phyloP scores from a whole-genome alignment of 1,284 basidiomycete species.

The Lignosus rhinocerotis region DNA sequence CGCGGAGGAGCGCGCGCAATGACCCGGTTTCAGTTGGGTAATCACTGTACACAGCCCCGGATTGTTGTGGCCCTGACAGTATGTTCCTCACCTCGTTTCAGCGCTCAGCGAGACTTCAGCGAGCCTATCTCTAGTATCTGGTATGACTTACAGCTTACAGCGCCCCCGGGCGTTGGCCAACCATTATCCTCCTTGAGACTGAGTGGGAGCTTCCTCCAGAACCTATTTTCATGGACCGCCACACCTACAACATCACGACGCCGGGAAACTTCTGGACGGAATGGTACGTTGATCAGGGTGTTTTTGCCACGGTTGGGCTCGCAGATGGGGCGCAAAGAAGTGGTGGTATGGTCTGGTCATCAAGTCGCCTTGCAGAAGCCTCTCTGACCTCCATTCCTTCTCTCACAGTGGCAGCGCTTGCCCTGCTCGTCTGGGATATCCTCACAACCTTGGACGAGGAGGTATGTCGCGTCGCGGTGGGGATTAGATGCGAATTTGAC shows the following conservation, averaged over 20 bases:
- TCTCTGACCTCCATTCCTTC: not conserved
- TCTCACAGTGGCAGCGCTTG: constrained; percentile 39
- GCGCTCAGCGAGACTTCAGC: not conserved
- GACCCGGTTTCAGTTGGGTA: constrained; percentile 3
- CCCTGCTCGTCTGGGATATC: constrained; percentile 43
- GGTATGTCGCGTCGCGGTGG: constrained; percentile 23
- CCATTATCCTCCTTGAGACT: not conserved
- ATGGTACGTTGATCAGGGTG: constrained; percentile 5
- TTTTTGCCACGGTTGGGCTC: constrained; percentile 13
- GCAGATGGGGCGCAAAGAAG: constrained; percentile 16
- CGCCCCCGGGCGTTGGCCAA: not conserved
- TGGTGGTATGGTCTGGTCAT: constrained; percentile 9
- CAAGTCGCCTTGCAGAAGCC: not conserved
- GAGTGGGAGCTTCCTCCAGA: too few species aligned
- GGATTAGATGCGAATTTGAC: not conserved
- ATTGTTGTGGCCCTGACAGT: not conserved
- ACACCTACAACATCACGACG: constrained; percentile 1
- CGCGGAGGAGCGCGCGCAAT: too few species aligned
- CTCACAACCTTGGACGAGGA: constrained; percentile 43
- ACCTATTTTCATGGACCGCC: constrained; percentile 6
- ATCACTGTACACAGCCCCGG: constrained; percentile 6
- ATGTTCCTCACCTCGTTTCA: not conserved
- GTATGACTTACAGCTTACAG: not conserved
- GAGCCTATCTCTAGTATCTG: not conserved
- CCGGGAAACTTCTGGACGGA: not conserved